Base-by-base conservation (phyloP, 164 flowering plant species). In the Vitis labrusca region DNA sequence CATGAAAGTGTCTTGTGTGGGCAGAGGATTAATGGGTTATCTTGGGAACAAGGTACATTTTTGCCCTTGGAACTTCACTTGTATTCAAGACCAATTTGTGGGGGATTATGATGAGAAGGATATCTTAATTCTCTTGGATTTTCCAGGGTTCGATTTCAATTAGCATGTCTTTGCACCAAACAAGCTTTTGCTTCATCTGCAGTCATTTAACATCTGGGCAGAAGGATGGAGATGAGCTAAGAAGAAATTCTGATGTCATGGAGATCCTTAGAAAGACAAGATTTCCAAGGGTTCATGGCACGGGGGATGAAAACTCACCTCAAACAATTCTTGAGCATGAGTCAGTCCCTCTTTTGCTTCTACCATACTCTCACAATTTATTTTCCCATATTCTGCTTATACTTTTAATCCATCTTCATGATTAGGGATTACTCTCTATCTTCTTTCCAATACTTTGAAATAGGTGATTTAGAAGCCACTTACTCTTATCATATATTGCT, bases 161-260 rank as follows among this genome's bases (percentile, higher is more conserved):
- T 73, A 95, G 99, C 84, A 91, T 93, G 99, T 91, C 91, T 62
- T 74, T 95, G 88, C 99, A 95, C 83, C 91, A 84, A 81, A 96
- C 99, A 19, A 92, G 91, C 84, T 96, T 96, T 74, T 96, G 99
- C 88, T 96, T 96, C 79, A 70, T 96, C 32, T 96, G 99, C 76
- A 96, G 91, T 75, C 99, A 96, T 82, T 84, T 96, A 71, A 93
- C 98, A 14, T 96, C 99, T 3, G 99, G 99, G 51, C 89, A 96
- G 81, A 96, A 93, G 77, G 99, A 96, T 59, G 99, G 99, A 1
- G 99, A 96, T 73, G 99, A 96, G 84, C 81, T 96, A 11, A 66
- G 99, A 64, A 84, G 99, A 73, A 96, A 96, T 70, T 90, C 97
- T 16, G 99, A 96, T 84, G 99, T 96, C 60, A 77, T 91, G 97